Evolutionary conservation across 2,329 filamentous ascomycete genomes (phyloP).

Genomic region (Ophiosphaerella korrae): DNA sequence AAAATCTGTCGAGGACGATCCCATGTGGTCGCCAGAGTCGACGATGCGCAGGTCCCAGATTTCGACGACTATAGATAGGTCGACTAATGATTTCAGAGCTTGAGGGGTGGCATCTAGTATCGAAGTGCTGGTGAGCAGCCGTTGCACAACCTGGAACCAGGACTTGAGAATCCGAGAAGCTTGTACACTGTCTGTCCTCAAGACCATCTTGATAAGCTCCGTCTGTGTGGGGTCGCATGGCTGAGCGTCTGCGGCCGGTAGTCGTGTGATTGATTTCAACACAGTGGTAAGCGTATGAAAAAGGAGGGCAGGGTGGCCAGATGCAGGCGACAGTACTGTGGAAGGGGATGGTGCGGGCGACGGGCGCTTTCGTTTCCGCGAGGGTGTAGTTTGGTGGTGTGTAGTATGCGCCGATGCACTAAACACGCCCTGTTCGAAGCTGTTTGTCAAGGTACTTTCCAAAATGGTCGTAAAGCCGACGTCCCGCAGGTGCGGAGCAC

Average conservation of each 20-base stretch:
- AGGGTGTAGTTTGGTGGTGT: conserved; percentile 29
- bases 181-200: conserved; percentile 42
- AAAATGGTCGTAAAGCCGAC: conserved; percentile 70
- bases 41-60: conserved; percentile 43
- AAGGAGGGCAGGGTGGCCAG: conserved; percentile 20
- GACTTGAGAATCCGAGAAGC: conserved; percentile 43
- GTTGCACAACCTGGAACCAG: conserved; percentile 38
- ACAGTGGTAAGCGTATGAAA: conserved; percentile 29
- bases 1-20: conserved; percentile 43
- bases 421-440: conserved; percentile 26
- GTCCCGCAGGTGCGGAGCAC: conserved; percentile 74
- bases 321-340: conserved; percentile 19
- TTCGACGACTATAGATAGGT: conserved; percentile 31
- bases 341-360: conserved; percentile 19
- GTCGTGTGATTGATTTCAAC: conserved; percentile 24
- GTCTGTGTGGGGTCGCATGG: conserved; percentile 28
- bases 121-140: conserved; percentile 11
- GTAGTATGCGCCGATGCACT: conserved; percentile 31
- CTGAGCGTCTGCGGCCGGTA: conserved; percentile 15
- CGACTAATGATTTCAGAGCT: conserved; percentile 11
- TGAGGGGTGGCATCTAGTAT: background rate
- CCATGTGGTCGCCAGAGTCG: conserved; percentile 32
- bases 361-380: conserved; percentile 45
- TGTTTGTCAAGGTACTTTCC: conserved; percentile 68
- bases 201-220: conserved; percentile 45